Evolutionary conservation across 768 basidiomycete species (phyloP).

Genomic region (Suillus discolor): DNA sequence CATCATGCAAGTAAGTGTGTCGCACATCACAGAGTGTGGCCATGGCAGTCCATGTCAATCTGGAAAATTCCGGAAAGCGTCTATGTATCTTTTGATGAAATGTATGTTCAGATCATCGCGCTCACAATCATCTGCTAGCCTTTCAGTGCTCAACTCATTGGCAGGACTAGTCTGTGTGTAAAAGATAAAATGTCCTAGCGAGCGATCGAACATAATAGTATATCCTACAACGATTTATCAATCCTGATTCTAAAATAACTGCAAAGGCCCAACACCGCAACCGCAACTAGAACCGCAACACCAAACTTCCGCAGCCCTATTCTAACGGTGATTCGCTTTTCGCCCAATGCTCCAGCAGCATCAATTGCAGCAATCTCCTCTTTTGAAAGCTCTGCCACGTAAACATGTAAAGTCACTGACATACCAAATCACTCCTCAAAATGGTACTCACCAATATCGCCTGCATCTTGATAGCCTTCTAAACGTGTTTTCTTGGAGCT

Average conservation of each 20-base stretch:
- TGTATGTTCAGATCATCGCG: neutral
- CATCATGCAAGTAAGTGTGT: too few species aligned
- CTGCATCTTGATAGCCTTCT: constrained; percentile 67
- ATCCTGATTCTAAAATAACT: constrained; percentile 14
- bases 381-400: constrained; percentile 44
- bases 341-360: constrained; percentile 46
- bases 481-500: constrained; percentile 69
- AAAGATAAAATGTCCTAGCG: neutral
- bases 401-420: constrained; percentile 1
- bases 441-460: constrained; percentile 54
- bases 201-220: neutral
- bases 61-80: neutral
- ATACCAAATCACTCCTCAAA: neutral
- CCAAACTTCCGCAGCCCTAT: constrained; percentile 9
- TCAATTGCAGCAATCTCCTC: constrained; percentile 61
- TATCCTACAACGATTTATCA: neutral
- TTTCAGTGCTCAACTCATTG: neutral
- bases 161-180: neutral
- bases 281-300: constrained; percentile 11
- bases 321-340: constrained; percentile 11
- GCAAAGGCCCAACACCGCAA: constrained; percentile 12
- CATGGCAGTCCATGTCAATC: neutral
- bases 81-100: neutral
- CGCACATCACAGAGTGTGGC: too few species aligned
- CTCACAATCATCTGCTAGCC: neutral